Base-by-base conservation (phyloP, 257 asterid species). In the Capsicum pubescens region DNA sequence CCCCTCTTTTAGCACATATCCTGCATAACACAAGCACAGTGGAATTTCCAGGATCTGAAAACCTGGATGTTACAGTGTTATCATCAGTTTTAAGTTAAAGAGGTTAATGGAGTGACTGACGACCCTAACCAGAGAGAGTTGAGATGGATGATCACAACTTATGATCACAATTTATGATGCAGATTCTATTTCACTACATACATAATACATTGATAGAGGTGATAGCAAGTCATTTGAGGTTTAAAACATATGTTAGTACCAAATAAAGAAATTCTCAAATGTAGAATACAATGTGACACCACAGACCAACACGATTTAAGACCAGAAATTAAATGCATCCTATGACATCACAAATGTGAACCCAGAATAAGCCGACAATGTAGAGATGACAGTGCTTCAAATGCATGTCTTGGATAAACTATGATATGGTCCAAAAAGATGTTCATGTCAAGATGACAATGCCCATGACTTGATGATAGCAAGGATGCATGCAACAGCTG, bases 401-500 rank as follows among this genome's bases (percentile, higher is more conserved):
- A 89, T 91, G 95, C 93, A 90, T 89, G 95, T 86, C 89, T 89
- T 79, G 89, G 81, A 82, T 80, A 79, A 63, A 80, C 82, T 69
- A 85, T 86, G 86, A 91, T 66, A 86, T 79, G 89, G 82, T 86
- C 86, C 85, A 84, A 85, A 84, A 85, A 80, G 26, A 91, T 87
- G 91, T 68, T 89, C 84, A 86, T 87, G 89, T 87, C 85, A 69
- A 84, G 90, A 91, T 90, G 95, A 90, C 88, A 87, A 93, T 93
- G 93, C 89, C 87, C 90, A 91, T 93, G 94, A 89, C 88, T 89
- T 91, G 92, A 91, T 90, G 94, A 90, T 88, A 89, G 90, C 88
- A 90, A 92, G 94, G 97, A 94, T 94, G 97, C 95, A 91, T 91
- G 98, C 94, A 88, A 93, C 91, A 87, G 94, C 95, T 90, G 97